Conservation (phyloP, 2,329 filamentous ascomycete genomes). For the Fusarium temperatum region DNA sequence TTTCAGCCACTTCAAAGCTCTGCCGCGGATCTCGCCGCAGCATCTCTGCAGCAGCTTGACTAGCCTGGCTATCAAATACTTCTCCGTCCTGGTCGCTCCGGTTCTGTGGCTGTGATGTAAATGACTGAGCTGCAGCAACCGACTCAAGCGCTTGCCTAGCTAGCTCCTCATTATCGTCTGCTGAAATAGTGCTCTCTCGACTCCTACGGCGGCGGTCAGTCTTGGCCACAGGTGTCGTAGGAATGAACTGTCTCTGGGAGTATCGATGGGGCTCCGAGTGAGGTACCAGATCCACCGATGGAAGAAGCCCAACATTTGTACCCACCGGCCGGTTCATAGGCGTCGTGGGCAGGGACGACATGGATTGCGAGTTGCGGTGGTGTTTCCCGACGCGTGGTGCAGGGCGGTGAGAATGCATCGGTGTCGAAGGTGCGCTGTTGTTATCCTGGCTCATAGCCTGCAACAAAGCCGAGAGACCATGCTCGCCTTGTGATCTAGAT, state of each 20-base stretch:
- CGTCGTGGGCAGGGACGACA: conserved; percentile 85
- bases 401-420: conserved; percentile 58
- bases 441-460: conserved; percentile 80
- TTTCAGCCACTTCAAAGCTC: conserved; percentile 60
- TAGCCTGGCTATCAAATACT: conserved; percentile 78
- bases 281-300: conserved; percentile 69
- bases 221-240: conserved; percentile 56
- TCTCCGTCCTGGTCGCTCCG: conserved; percentile 54
- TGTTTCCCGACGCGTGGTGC: conserved; percentile 67
- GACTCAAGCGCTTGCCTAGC: conserved; percentile 63
- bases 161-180: conserved; percentile 67
- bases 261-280: conserved; percentile 66
- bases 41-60: conserved; percentile 79
- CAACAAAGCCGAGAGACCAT: conserved; percentile 80
- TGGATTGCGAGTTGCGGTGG: conserved; percentile 78
- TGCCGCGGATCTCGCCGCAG: conserved; percentile 67
- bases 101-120: conserved; percentile 39
- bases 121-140: conserved; percentile 58
- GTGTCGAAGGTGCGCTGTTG: conserved; percentile 78
- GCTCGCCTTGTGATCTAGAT: conserved; percentile 57
- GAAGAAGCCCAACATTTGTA: conserved; percentile 63
- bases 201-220: conserved; percentile 68
- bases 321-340: conserved; percentile 65
- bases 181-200: conserved; percentile 87
- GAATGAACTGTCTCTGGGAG: conserved; percentile 50